Conservation (phyloP, 108 stramenopile genomes). For the Cyclostephanos tholiformis region DNA sequence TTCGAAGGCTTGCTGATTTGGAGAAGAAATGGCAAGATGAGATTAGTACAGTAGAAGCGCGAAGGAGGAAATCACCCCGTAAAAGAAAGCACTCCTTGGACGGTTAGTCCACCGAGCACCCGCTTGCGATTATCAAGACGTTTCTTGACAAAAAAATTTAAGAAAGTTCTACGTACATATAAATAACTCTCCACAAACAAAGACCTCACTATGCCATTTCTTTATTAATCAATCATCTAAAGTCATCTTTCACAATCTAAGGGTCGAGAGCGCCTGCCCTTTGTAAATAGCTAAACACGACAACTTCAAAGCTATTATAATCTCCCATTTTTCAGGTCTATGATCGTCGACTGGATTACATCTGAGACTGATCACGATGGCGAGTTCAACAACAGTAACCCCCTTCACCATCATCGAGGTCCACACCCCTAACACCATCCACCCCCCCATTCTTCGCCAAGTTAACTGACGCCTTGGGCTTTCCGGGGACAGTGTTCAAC, state of each 20-base stretch:
- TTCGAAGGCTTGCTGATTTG: conserved; percentile 11
- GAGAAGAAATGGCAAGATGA: conserved; percentile 9
- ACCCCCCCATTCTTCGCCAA: conserved; percentile 33
- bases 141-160: too few relatives aligned
- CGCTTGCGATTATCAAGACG: background rate
- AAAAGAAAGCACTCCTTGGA: background rate
- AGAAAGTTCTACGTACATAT: too few relatives aligned
- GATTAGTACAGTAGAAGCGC: too few relatives aligned
- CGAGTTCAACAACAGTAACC: conserved; percentile 49
- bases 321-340: background rate
- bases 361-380: conserved; percentile 4
- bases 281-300: too few relatives aligned
- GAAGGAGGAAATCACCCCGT: conserved; percentile 13
- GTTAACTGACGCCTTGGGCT: conserved; percentile 59
- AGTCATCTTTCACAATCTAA: too few relatives aligned
- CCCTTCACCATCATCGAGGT: conserved; percentile 43
- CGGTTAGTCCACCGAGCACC: background rate
- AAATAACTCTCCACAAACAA: too few relatives aligned
- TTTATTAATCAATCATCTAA: too few relatives aligned
- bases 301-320: too few relatives aligned
- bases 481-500: conserved; percentile 89
- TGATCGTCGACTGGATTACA: background rate
- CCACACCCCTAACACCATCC: conserved; percentile 16
- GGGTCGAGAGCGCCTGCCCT: too few relatives aligned
- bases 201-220: too few relatives aligned